Evolutionary conservation across 768 basidiomycete species (phyloP).

Genomic region (Pleurotus eryngii): DNA sequence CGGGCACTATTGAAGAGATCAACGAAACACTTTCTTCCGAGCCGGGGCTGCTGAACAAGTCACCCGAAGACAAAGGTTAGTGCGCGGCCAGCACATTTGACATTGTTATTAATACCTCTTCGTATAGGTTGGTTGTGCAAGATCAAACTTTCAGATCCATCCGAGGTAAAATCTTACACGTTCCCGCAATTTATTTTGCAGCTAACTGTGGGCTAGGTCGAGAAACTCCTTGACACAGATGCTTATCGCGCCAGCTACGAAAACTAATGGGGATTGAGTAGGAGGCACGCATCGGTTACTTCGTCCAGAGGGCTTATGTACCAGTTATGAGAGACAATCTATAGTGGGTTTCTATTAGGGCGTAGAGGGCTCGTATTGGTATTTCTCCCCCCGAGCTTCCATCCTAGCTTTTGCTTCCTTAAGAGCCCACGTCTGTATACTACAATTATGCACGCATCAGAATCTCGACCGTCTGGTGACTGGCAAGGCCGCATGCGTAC

Average conservation of each 20-base stretch:
- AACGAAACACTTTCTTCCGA: constrained; percentile 65
- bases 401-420: constrained; percentile 86
- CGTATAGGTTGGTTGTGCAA: constrained; percentile 91
- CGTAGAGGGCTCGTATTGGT: constrained; percentile 69
- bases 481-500: constrained; percentile 38
- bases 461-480: neutral
- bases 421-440: constrained; percentile 91
- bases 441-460: constrained; percentile 25
- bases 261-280: constrained; percentile 14
- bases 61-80: constrained; percentile 77
- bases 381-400: constrained; percentile 90
- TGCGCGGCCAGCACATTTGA: constrained; percentile 11
- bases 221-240: constrained; percentile 67
- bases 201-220: constrained; percentile 42
- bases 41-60: constrained; percentile 86
- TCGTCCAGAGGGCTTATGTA: neutral
- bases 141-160: constrained; percentile 73
- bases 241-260: constrained; percentile 58
- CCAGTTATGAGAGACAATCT: neutral
- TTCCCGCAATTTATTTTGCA: neutral
- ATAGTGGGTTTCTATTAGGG: constrained; percentile 18
- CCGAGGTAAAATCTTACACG: constrained; percentile 53
- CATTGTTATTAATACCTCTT: neutral
- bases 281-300: neutral
- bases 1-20: constrained; percentile 76